Percentiles rank a stretch among this genome's conserved stretches.
phyloP scores from a whole-genome alignment of 2,329 filamentous ascomycete species.

The Microcera coccophila region DNA sequence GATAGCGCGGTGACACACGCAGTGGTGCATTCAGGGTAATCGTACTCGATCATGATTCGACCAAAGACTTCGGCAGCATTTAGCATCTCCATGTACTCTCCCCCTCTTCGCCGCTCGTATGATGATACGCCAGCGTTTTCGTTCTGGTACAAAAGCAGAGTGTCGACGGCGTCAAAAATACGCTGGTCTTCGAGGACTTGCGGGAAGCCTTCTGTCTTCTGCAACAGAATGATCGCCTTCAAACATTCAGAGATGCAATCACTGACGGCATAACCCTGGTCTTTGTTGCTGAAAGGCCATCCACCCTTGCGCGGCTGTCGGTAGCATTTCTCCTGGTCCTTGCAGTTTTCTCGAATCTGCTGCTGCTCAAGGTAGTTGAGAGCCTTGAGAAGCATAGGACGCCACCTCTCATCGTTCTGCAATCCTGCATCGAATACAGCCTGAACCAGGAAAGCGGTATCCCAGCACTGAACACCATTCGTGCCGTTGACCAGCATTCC shows the following conservation, averaged over 20 bases:
- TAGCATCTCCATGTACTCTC: constrained; percentile 73
- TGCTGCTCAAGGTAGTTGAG: constrained; percentile 84
- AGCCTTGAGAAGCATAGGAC: constrained; percentile 76
- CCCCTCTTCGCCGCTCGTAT: constrained; percentile 80
- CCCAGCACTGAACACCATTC: constrained; percentile 97
- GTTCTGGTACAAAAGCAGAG: constrained; percentile 89
- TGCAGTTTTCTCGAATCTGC: constrained; percentile 81
- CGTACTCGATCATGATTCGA: constrained; percentile 97
- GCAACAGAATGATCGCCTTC: constrained; percentile 80
- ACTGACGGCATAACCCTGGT: constrained; percentile 91
- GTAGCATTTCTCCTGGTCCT: constrained; percentile 76
- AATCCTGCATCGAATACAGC: constrained; percentile 75
- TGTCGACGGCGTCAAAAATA: constrained; percentile 84
- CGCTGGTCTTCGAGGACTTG: constrained; percentile 69
- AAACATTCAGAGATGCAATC: constrained; percentile 92
- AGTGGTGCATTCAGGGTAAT: constrained; percentile 96
- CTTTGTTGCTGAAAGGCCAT: constrained; percentile 91
- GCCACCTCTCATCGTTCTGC: constrained; percentile 71
- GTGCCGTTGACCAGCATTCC: constrained; percentile 95
- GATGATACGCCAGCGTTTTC: constrained; percentile 78
- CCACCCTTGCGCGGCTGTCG: constrained; percentile 87
- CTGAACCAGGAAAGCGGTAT: constrained; percentile 87
- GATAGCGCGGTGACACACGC: constrained; percentile 85
- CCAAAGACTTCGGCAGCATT: constrained; percentile 97
- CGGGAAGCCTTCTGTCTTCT: constrained; percentile 73